Evolutionary conservation across 1,284 basidiomycete genomes (phyloP).

Genomic region (Microbotryum saponariae): DNA sequence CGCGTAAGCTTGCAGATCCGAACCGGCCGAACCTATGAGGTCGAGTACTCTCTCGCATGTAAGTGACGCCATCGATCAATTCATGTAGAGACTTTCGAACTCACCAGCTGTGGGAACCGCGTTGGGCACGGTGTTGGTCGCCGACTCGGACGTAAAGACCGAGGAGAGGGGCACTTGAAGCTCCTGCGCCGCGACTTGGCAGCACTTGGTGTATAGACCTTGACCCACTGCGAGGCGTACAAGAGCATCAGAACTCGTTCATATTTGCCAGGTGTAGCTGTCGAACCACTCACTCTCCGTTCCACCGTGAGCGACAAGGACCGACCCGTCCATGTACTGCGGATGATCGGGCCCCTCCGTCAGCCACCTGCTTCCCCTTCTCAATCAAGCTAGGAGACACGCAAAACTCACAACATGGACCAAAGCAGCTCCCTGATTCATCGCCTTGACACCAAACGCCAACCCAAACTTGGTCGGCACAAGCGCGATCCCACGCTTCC

Average conservation of each 20-base stretch:
- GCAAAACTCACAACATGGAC: constrained; percentile 36
- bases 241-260: constrained; percentile 1
- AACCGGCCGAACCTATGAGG: constrained; percentile 29
- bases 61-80: neutral
- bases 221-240: constrained; percentile 30
- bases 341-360: too few species aligned
- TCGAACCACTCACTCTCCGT: constrained; percentile 34
- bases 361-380: too few species aligned
- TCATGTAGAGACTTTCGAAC: too few species aligned
- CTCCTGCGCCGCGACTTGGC: constrained; percentile 41
- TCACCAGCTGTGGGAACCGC: constrained; percentile 37
- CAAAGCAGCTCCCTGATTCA: constrained; percentile 41
- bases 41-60: neutral
- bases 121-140: constrained; percentile 37
- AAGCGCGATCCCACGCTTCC: constrained; percentile 40
- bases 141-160: constrained; percentile 39
- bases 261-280: too few species aligned
- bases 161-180: constrained; percentile 38
- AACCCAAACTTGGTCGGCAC: constrained; percentile 41
- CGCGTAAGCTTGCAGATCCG: constrained; percentile 35
- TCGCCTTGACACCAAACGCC: constrained; percentile 34
- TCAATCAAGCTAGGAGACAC: too few species aligned
- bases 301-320: constrained; percentile 39
- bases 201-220: constrained; percentile 41
- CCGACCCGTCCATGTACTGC: constrained; percentile 37